phyloP scores from a whole-genome alignment of 1,284 basidiomycete genomes.

The Puccinia polysora region DNA sequence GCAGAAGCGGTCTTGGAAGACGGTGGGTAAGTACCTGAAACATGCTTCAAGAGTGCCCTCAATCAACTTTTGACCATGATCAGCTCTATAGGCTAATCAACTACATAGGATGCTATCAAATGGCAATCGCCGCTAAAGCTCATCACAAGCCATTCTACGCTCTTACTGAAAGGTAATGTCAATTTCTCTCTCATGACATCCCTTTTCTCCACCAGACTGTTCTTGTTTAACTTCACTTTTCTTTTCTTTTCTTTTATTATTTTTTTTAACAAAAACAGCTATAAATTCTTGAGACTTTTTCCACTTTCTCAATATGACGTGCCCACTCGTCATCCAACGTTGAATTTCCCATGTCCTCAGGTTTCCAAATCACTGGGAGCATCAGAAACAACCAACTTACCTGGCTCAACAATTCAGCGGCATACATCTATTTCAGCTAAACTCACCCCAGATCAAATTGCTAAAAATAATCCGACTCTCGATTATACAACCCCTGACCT shows the following conservation, averaged over 20 bases:
- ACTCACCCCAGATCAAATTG: conserved; percentile 51
- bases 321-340: not conserved
- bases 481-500: conserved; percentile 58
- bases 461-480: conserved; percentile 55
- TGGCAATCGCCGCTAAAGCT: conserved; percentile 90
- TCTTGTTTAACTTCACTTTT: not conserved
- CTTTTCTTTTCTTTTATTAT: not conserved
- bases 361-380: no score
- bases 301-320: conserved; percentile 52
- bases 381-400: not conserved
- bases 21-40: conserved; percentile 55
- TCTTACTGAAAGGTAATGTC: conserved; percentile 68
- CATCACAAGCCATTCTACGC: conserved; percentile 95
- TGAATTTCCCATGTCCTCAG: not conserved
- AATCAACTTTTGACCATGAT: not conserved
- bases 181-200: no score
- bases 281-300: conserved; percentile 52
- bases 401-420: not conserved
- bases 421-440: not conserved
- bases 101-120: conserved; percentile 80
- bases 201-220: no score
- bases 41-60: conserved; percentile 7
- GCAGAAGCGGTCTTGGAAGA: conserved; percentile 96
- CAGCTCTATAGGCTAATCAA: conserved; percentile 74
- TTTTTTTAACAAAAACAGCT: conserved; percentile 44